Evolutionary conservation across 1,284 basidiomycete species (phyloP).

Genomic region (Ganoderma lingzhi): DNA sequence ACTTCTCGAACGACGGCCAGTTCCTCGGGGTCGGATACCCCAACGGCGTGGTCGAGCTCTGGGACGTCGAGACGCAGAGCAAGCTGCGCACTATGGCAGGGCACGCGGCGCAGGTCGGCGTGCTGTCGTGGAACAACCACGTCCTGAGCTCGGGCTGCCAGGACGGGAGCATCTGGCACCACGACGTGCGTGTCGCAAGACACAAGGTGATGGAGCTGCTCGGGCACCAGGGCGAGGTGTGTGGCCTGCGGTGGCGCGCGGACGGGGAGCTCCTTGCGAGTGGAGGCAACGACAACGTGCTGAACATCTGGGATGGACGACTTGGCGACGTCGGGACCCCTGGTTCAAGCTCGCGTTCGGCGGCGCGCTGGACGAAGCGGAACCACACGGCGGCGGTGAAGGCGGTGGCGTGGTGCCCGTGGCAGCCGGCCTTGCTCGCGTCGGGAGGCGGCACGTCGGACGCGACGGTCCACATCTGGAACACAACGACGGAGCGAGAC

Average conservation of each 20-base stretch:
- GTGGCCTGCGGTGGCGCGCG: conserved; percentile 82
- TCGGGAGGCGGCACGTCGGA: conserved; percentile 96
- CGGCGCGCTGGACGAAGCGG: conserved; percentile 90
- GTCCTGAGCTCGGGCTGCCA: conserved; percentile 89
- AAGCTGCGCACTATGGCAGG: conserved; percentile 91
- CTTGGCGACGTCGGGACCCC: conserved; percentile 67
- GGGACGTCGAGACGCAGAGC: conserved; percentile 87
- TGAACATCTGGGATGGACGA: conserved; percentile 95
- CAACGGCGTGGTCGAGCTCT: conserved; percentile 92
- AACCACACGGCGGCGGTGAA: conserved; percentile 97
- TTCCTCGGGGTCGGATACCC: conserved; percentile 91
- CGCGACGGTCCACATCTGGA: conserved; percentile 95
- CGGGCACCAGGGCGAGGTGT: conserved; percentile 92
- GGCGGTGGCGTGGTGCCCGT: conserved; percentile 98
- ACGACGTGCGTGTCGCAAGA: conserved; percentile 87
- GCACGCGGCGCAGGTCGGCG: conserved; percentile 83
- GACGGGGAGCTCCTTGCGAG: conserved; percentile 92
- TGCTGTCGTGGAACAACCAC: conserved; percentile 87
- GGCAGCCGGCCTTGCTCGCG: conserved; percentile 93
- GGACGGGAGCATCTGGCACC: conserved; percentile 94
- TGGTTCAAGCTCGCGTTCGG: conserved; percentile 65
- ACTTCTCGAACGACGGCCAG: conserved; percentile 89
- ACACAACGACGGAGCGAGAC: conserved; percentile 89
- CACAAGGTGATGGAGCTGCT: conserved; percentile 92
- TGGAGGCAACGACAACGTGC: conserved; percentile 96